Conservation (phyloP, 164 flowering plant species). For the Piper longum region DNA sequence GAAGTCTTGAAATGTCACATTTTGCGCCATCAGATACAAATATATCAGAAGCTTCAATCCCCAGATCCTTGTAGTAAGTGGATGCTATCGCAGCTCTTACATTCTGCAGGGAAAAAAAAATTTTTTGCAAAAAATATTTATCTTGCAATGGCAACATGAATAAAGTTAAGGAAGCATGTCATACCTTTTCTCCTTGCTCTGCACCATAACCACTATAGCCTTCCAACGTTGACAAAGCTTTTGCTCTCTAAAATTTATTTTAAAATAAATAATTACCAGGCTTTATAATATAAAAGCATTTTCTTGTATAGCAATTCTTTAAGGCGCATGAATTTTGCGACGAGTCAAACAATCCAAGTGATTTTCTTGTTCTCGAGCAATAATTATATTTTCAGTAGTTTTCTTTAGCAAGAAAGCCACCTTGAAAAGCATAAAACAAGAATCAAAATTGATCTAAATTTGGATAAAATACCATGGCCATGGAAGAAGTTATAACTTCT, state of each 20-base stretch:
- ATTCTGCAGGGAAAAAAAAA: slow-evolving; percentile 31
- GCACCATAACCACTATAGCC: slow-evolving; percentile 99
- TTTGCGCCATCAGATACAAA: slow-evolving; percentile 99
- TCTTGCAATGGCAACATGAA: not conserved
- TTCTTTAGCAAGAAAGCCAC: not conserved
- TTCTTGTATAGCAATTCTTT: no score
- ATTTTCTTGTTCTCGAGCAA: not conserved
- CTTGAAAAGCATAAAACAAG: not conserved
- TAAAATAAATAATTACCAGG: not conserved
- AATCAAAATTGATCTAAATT: not conserved
- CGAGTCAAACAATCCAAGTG: not conserved
- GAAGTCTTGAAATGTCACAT: slow-evolving; percentile 94
- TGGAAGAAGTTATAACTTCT: slow-evolving; percentile 78
- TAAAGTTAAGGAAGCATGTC: not conserved
- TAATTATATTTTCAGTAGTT: not conserved
- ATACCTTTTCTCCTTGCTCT: slow-evolving; percentile 86
- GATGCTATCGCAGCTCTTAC: slow-evolving; percentile 67
- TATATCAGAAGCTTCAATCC: slow-evolving; percentile 63
- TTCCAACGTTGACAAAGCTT: slow-evolving; percentile 56
- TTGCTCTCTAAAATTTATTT: slow-evolving; percentile 35
- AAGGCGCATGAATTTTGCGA: not conserved
- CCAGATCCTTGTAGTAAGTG: slow-evolving; percentile 51
- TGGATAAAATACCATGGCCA: slow-evolving; percentile 47
- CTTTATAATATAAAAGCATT: not conserved
- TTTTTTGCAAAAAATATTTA: no score